Conservation (phyloP, 345 rosid genomes). For the Populus nigra region DNA sequence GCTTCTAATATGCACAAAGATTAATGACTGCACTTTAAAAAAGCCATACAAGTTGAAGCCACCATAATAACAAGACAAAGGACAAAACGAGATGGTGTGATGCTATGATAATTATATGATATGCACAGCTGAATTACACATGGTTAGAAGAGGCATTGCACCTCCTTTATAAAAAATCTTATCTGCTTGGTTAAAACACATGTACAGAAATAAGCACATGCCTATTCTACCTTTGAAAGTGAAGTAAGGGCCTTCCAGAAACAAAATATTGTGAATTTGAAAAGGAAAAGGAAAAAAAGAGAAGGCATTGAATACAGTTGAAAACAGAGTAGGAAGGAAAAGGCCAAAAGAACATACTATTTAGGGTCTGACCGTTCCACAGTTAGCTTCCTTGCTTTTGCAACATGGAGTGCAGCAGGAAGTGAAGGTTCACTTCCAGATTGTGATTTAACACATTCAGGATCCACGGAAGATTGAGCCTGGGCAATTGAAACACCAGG, state of each 20-base stretch:
- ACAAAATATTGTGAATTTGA: not conserved
- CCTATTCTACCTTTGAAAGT: not conserved
- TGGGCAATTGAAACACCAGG: conserved; percentile 22
- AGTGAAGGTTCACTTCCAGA: conserved; percentile 17
- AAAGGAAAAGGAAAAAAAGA: not conserved
- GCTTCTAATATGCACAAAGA: not conserved
- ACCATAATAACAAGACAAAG: not conserved
- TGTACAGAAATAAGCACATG: not conserved
- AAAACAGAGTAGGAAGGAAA: not conserved
- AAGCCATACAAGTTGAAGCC: not conserved
- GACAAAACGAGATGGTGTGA: not conserved
- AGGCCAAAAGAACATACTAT: conserved; percentile 9
- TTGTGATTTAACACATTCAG: conserved; percentile 25
- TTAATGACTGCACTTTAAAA: not conserved
- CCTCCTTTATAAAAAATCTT: not conserved
- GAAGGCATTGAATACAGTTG: not conserved
- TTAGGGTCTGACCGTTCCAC: conserved; percentile 19
- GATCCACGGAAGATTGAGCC: conserved; percentile 26
- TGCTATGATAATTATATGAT: too few relatives aligned
- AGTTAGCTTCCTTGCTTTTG: conserved; percentile 28
- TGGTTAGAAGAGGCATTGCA: not conserved
- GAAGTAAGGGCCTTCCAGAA: not conserved
- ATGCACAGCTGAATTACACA: not conserved
- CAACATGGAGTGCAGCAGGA: conserved; percentile 23
- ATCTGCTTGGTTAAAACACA: not conserved